These are phyloP conservation scores for Didymella lethalis DNA, from an alignment of 2,329 filamentous ascomycete species.

Conservation along the genomic window DNA sequence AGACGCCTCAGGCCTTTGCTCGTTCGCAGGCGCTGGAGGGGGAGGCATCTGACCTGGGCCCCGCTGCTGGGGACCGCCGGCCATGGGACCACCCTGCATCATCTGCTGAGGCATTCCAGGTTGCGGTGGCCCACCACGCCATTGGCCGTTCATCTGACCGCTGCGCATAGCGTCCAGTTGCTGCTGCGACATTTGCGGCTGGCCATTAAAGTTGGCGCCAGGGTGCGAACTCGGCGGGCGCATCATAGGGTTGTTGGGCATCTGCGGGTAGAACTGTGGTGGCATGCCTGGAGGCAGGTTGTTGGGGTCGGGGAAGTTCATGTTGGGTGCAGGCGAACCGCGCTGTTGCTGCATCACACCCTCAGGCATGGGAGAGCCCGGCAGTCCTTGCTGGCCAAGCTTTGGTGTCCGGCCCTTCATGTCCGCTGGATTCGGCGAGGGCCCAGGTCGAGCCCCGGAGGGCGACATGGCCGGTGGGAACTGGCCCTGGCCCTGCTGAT, in stretches of 20 bases:
- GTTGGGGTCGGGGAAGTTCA: constrained; percentile 55
- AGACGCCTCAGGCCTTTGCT: constrained; percentile 57
- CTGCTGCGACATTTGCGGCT: constrained; percentile 67
- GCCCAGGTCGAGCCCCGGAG: constrained; percentile 71
- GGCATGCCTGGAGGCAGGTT: constrained; percentile 51
- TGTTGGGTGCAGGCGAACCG: constrained; percentile 67
- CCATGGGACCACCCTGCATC: constrained; percentile 57
- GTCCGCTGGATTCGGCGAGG: constrained; percentile 79
- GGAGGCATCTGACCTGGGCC: constrained; percentile 60
- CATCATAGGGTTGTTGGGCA: constrained; percentile 60
- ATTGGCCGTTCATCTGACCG: constrained; percentile 22
- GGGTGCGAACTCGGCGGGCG: constrained; percentile 58
- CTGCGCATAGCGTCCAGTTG: constrained; percentile 60
- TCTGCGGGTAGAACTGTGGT: constrained; percentile 49
- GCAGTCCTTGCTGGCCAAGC: constrained; percentile 72
- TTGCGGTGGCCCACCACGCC: constrained; percentile 42
- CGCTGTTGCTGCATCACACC: constrained; percentile 70
- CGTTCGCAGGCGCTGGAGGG: constrained; percentile 56
- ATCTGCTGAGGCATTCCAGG: constrained; percentile 64
- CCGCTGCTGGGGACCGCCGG: constrained; percentile 74
- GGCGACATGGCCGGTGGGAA: constrained; percentile 74
- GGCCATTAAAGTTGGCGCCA: constrained; percentile 65
- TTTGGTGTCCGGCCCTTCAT: constrained; percentile 81
- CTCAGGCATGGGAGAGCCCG: constrained; percentile 73
- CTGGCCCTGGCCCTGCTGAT: constrained; percentile 56